These are phyloP conservation scores for Leucosporidium yakuticum DNA, from an alignment of 768 basidiomycete genomes.

Conservation along the genomic window DNA sequence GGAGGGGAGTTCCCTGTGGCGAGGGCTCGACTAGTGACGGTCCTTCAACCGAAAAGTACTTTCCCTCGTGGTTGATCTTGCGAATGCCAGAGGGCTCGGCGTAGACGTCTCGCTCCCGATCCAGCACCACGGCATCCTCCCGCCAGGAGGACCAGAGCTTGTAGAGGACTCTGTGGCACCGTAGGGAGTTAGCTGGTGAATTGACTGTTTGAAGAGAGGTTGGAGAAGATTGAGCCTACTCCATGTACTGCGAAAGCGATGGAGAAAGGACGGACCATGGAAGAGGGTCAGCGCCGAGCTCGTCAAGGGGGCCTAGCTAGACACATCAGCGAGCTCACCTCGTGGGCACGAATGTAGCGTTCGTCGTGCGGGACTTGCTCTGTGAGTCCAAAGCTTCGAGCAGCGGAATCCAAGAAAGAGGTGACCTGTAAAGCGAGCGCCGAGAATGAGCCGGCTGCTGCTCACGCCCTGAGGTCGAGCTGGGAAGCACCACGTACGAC, in stretches of 20 bases:
- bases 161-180: slow-evolving; percentile 2
- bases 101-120: background rate
- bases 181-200: too few relatives aligned
- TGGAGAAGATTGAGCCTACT: too few relatives aligned
- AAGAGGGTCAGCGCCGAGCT: too few relatives aligned
- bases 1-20: slow-evolving; percentile 4
- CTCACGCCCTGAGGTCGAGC: too few relatives aligned
- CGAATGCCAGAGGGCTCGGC: slow-evolving; percentile 7
- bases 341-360: background rate
- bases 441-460: too few relatives aligned
- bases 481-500: background rate
- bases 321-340: too few relatives aligned
- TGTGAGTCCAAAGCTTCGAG: background rate
- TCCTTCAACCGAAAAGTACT: slow-evolving; percentile 9
- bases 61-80: slow-evolving; percentile 11
- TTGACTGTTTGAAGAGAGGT: too few relatives aligned
- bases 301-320: too few relatives aligned
- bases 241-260: too few relatives aligned
- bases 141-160: slow-evolving; percentile 21
- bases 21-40: slow-evolving; percentile 6
- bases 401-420: background rate
- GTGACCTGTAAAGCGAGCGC: background rate
- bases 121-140: slow-evolving; percentile 11
- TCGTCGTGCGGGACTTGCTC: slow-evolving; percentile 10
- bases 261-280: too few relatives aligned